These are phyloP conservation scores for Kodamaea derodonti DNA, from an alignment of 1,139 yeast species.

Conservation along the genomic window DNA sequence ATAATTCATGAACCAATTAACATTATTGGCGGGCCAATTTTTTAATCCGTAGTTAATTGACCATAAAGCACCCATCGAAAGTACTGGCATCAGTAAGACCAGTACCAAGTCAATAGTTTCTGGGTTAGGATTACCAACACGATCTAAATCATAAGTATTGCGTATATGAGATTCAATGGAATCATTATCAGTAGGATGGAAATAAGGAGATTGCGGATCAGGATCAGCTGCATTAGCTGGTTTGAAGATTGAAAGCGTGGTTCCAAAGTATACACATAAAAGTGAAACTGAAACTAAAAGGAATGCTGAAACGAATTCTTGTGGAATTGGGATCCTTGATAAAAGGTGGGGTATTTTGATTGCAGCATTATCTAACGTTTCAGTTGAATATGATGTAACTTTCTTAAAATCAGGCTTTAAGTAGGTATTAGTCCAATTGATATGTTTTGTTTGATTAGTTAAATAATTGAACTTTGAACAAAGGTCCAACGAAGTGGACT, in stretches of 20 bases:
- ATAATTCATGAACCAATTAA: slow-evolving; percentile 26
- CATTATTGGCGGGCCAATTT: slow-evolving; percentile 18
- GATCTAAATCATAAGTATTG: slow-evolving; percentile 15
- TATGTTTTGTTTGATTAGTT: not conserved
- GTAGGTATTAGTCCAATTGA: not conserved
- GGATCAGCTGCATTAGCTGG: slow-evolving; percentile 46
- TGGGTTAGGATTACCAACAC: slow-evolving; percentile 8
- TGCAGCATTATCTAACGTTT: slow-evolving; percentile 1
- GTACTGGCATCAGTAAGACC: slow-evolving; percentile 38
- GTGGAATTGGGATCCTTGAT: not conserved
- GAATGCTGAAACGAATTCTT: slow-evolving; percentile 3
- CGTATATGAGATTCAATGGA: slow-evolving; percentile 16
- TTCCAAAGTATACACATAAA: slow-evolving; percentile 21
- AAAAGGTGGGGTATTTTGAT: not conserved
- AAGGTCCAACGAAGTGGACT: not conserved
- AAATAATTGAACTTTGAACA: not conserved
- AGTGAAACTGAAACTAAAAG: slow-evolving; percentile 20
- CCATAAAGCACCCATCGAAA: slow-evolving; percentile 32
- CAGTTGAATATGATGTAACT: not conserved
- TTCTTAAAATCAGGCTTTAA: not conserved
- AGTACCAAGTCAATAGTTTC: slow-evolving; percentile 14
- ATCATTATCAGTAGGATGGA: slow-evolving; percentile 48
- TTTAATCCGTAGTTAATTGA: slow-evolving; percentile 34
- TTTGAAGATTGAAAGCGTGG: slow-evolving; percentile 37
- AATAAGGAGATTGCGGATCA: slow-evolving; percentile 27